Conservation (phyloP, 192 early-diverging fungal species). For the Entomortierella parvispora region DNA sequence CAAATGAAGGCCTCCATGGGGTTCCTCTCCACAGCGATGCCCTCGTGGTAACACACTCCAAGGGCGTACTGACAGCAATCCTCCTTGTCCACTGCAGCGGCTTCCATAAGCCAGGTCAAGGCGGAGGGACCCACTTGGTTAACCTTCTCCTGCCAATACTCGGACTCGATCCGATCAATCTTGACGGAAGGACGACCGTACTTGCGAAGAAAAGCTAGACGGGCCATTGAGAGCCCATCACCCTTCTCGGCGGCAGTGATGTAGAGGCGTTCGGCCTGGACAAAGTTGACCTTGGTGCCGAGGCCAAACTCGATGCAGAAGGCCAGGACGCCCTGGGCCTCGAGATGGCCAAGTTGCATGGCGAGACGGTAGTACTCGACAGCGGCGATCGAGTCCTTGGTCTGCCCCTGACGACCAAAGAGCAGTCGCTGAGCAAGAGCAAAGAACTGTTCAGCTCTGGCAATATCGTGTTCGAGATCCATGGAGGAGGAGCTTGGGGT, state of each 20-base stretch:
- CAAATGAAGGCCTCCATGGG: slow-evolving; percentile 69
- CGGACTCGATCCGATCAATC: slow-evolving; percentile 83
- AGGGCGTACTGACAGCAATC: slow-evolving; percentile 72
- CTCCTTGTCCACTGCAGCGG: slow-evolving; percentile 65
- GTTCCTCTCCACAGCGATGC: slow-evolving; percentile 74
- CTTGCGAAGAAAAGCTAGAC: slow-evolving; percentile 76
- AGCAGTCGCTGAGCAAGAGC: slow-evolving; percentile 49
- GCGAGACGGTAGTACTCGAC: slow-evolving; percentile 67
- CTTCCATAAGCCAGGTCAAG: slow-evolving; percentile 72
- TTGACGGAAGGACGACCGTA: slow-evolving; percentile 83
- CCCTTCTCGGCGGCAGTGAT: slow-evolving; percentile 61
- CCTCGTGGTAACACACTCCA: slow-evolving; percentile 86
- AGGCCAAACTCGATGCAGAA: slow-evolving; percentile 78
- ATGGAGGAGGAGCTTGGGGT: not conserved
- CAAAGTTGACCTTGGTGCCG: slow-evolving; percentile 68
- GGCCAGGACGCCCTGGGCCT: slow-evolving; percentile 69
- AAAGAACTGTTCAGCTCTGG: slow-evolving; percentile 31
- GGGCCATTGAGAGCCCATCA: slow-evolving; percentile 63
- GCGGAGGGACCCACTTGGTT: slow-evolving; percentile 61
- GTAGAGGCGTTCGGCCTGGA: slow-evolving; percentile 73
- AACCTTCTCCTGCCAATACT: slow-evolving; percentile 77
- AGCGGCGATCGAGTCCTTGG: slow-evolving; percentile 58
- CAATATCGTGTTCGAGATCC: not conserved
- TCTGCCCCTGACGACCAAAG: slow-evolving; percentile 62
- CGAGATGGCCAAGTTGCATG: slow-evolving; percentile 53